Evolutionary conservation across 2,329 filamentous ascomycete genomes (phyloP).

Genomic region (Epichloe sp.): DNA sequence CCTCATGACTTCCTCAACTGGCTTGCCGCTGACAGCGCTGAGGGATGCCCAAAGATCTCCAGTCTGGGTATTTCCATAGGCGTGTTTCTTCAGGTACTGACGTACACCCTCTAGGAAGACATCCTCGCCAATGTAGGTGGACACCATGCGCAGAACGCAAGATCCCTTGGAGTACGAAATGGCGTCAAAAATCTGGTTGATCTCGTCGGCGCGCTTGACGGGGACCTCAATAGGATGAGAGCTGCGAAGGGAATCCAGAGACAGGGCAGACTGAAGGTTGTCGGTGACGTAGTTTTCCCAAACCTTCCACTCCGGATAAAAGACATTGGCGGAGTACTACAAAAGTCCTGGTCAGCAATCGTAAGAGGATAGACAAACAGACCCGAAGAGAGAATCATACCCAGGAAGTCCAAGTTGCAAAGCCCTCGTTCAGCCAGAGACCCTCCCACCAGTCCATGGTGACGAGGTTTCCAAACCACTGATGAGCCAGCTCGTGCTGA

Average conservation of each 20-base stretch:
- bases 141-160: conserved; percentile 93
- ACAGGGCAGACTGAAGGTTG: conserved; percentile 76
- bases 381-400: background rate
- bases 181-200: conserved; percentile 96
- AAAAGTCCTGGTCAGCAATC: background rate
- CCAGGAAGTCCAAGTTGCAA: conserved; percentile 43
- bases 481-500: conserved; percentile 91
- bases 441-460: conserved; percentile 99
- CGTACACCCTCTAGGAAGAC: conserved; percentile 85
- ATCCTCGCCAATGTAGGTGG: conserved; percentile 86
- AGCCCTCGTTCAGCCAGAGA: conserved; percentile 90
- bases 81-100: conserved; percentile 86
- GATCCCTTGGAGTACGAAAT: conserved; percentile 97
- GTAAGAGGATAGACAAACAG: background rate
- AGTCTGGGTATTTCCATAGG: conserved; percentile 90
- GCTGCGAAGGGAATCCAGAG: conserved; percentile 81
- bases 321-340: conserved; percentile 75
- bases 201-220: conserved; percentile 87
- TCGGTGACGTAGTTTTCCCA: conserved; percentile 94
- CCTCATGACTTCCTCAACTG: conserved; percentile 80
- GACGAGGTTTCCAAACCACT: conserved; percentile 96
- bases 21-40: conserved; percentile 79
- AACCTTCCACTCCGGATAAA: conserved; percentile 97
- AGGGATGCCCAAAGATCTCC: conserved; percentile 83
- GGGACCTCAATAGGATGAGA: conserved; percentile 95